These are phyloP conservation scores for Rhododendron williamsianum DNA, from an alignment of 148 eudicot genomes.

Conservation along the genomic window DNA sequence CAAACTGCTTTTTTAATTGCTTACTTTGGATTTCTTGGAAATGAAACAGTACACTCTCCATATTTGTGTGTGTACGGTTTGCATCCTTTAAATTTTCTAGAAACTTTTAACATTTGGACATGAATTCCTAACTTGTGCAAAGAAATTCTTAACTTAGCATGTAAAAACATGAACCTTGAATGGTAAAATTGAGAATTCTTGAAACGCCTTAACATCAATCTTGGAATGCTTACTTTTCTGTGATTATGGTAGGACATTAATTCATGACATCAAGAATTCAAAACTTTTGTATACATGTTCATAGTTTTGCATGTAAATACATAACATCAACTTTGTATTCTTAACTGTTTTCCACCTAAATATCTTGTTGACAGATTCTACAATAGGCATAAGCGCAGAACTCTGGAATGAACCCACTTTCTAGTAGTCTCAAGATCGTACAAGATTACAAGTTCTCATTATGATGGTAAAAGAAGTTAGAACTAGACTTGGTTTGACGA, in stretches of 20 bases:
- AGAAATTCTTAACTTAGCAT: not conserved
- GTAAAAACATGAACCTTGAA: not conserved
- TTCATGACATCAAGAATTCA: not conserved
- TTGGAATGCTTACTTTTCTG: not conserved
- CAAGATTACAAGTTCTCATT: not conserved
- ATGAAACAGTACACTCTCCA: not conserved
- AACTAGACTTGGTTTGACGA: not conserved
- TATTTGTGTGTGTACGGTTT: not conserved
- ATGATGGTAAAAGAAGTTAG: not conserved
- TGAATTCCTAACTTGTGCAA: not conserved
- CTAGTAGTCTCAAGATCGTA: not conserved
- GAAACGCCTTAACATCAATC: not conserved
- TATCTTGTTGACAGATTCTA: not conserved
- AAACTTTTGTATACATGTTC: not conserved
- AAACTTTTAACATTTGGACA: not conserved
- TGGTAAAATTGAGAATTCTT: not conserved
- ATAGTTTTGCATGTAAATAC: not conserved
- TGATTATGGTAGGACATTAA: not conserved
- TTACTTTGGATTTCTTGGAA: not conserved
- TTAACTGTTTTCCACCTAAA: not conserved
- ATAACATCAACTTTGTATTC: not conserved
- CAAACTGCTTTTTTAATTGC: not conserved
- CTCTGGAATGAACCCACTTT: not conserved
- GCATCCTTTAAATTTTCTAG: not conserved
- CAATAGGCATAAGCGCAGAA: not conserved